Percentiles rank a stretch among this genome's conserved stretches.
Evolutionary conservation across 2,329 filamentous ascomycete genomes (phyloP).

Genomic region (Diaporthe caulivora): DNA sequence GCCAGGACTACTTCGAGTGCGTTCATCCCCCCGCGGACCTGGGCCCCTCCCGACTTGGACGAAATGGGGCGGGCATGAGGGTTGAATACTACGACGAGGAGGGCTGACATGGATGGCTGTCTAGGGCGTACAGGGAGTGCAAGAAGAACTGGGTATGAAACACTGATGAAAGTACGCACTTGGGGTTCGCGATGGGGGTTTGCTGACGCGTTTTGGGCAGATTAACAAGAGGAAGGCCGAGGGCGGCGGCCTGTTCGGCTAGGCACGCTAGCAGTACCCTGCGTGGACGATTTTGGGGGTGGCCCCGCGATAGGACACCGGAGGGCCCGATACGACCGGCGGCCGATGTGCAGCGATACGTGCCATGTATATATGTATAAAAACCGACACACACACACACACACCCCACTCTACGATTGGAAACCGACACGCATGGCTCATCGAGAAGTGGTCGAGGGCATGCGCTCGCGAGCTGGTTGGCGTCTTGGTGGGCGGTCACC

Average conservation of each 20-base stretch:
- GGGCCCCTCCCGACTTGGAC: not conserved
- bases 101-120: not conserved
- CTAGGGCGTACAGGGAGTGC: constrained; percentile 91
- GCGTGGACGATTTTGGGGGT: not conserved
- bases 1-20: constrained; percentile 94
- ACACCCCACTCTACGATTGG: not conserved
- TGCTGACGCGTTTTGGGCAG: constrained; percentile 40
- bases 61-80: not conserved
- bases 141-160: constrained; percentile 91
- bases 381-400: not conserved
- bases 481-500: no score
- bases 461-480: not conserved
- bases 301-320: no score
- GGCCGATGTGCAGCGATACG: not conserved
- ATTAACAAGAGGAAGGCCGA: constrained; percentile 47
- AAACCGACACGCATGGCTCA: no score
- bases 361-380: not conserved
- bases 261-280: constrained; percentile 7
- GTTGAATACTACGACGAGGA: not conserved
- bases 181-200: not conserved
- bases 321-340: not conserved
- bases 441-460: not conserved
- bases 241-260: constrained; percentile 36
- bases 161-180: rapidly evolving
- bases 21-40: constrained; percentile 47